A percentile compares a stretch with the other conserved stretches of the same genome.
Conservation (phyloP, 2,329 filamentous ascomycete genomes). For the Trichoderma sp. region DNA sequence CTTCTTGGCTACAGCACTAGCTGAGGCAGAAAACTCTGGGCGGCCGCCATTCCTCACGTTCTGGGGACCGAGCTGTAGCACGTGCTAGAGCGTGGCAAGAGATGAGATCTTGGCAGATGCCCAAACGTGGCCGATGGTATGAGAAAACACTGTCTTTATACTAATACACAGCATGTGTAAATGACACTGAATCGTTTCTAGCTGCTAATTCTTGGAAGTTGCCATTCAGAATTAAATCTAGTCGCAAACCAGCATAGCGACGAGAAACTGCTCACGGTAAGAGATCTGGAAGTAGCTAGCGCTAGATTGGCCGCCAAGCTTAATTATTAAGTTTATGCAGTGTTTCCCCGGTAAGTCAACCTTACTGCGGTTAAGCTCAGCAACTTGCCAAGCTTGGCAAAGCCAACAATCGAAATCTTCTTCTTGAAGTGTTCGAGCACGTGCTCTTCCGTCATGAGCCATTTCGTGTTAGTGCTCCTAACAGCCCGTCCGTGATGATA, state of each 20-base stretch:
- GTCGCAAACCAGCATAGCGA: not conserved
- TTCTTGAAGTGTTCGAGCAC: constrained; percentile 14
- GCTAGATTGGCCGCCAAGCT: constrained; percentile 25
- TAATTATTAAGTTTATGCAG: constrained; percentile 26
- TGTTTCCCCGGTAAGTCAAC: constrained; percentile 1
- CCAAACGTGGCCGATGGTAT: not conserved
- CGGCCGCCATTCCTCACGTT: constrained; percentile 2
- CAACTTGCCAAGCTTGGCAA: constrained; percentile 18
- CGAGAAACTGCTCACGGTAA: not conserved
- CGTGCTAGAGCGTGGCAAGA: constrained; percentile 8
- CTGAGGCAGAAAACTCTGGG: not conserved
- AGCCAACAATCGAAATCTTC: not conserved
- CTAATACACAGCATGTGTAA: not conserved
- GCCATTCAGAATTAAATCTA: not conserved
- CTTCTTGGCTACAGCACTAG: constrained; percentile 1
- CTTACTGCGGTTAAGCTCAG: constrained; percentile 26
- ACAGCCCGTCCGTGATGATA: not conserved
- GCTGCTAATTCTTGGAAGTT: not conserved
- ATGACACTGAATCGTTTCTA: not conserved
- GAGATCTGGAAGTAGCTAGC: constrained; percentile 1
- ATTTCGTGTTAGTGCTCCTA: not conserved
- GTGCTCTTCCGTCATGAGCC: constrained; percentile 16
- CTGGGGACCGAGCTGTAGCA: constrained; percentile 20
- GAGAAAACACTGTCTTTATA: not conserved
- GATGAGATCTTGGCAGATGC: not conserved